Percentiles rank a stretch among this genome's conserved stretches.
phyloP scores from a whole-genome alignment of 2,329 filamentous ascomycete genomes.

The Microcera coccophila region DNA sequence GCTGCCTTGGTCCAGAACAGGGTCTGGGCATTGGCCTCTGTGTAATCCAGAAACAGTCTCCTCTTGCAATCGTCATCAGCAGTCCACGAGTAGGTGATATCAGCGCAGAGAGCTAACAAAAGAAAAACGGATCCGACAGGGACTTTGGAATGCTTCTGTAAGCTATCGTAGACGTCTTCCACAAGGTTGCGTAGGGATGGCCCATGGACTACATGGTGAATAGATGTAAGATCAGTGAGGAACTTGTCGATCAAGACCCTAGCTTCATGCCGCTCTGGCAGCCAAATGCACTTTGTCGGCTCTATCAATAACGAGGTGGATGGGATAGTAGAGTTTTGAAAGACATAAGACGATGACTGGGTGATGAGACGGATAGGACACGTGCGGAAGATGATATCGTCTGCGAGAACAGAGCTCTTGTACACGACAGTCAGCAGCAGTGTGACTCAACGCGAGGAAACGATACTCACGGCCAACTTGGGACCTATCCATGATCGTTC shows the following conservation, averaged over 20 bases:
- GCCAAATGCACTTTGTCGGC: slow-evolving; percentile 33
- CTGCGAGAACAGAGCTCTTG: slow-evolving; percentile 29
- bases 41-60: slow-evolving; percentile 23
- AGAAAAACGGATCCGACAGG: slow-evolving; percentile 27
- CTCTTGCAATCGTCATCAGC: slow-evolving; percentile 16
- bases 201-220: slow-evolving; percentile 32
- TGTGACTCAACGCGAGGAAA: background rate
- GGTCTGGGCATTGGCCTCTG: slow-evolving; percentile 28
- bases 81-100: slow-evolving; percentile 32
- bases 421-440: background rate
- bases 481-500: slow-evolving; percentile 31
- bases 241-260: slow-evolving; percentile 30
- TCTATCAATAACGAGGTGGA: slow-evolving; percentile 23
- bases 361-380: slow-evolving; percentile 32
- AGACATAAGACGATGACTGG: slow-evolving; percentile 31
- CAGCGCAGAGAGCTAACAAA: slow-evolving; percentile 29
- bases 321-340: slow-evolving; percentile 24
- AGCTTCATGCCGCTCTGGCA: slow-evolving; percentile 32
- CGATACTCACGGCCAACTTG: slow-evolving; percentile 26
- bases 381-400: slow-evolving; percentile 31
- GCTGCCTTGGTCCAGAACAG: slow-evolving; percentile 33
- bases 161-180: slow-evolving; percentile 29
- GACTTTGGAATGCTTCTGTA: slow-evolving; percentile 22
- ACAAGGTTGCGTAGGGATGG: slow-evolving; percentile 27
- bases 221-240: slow-evolving; percentile 26